phyloP scores from a whole-genome alignment of 2,329 filamentous ascomycete species.

The Aspergillus proliferans region DNA sequence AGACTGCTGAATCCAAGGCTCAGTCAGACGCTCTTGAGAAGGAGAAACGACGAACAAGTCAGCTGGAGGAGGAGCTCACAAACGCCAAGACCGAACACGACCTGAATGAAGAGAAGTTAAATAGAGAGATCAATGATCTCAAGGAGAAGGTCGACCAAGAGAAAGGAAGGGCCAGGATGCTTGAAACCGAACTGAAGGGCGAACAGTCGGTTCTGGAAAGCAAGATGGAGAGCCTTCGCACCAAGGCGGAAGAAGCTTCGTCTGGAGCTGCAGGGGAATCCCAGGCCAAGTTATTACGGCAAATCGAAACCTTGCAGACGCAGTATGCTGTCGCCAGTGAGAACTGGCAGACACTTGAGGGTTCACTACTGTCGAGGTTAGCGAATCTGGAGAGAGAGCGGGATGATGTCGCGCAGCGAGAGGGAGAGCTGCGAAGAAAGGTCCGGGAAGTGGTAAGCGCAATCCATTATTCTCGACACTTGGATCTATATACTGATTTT shows the following conservation, averaged over 20 bases:
- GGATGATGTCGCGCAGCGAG: slow-evolving; percentile 75
- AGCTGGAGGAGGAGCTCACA: slow-evolving; percentile 59
- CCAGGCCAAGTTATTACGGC: slow-evolving; percentile 81
- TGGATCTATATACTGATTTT: neutral
- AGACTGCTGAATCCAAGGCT: slow-evolving; percentile 59
- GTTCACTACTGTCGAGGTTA: slow-evolving; percentile 71
- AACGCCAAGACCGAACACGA: slow-evolving; percentile 68
- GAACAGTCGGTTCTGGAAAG: slow-evolving; percentile 74
- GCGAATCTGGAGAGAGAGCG: slow-evolving; percentile 79
- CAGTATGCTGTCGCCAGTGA: slow-evolving; percentile 92
- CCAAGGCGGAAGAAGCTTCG: slow-evolving; percentile 80
- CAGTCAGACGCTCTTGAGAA: slow-evolving; percentile 62
- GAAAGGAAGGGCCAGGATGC: slow-evolving; percentile 60
- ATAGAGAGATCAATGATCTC: slow-evolving; percentile 63
- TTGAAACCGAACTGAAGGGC: slow-evolving; percentile 72
- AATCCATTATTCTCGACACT: neutral
- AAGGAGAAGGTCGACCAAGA: slow-evolving; percentile 68
- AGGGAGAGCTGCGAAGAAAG: slow-evolving; percentile 83
- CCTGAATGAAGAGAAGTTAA: slow-evolving; percentile 63
- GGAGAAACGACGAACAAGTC: slow-evolving; percentile 52
- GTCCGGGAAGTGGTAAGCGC: slow-evolving; percentile 70
- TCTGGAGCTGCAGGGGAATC: slow-evolving; percentile 75
- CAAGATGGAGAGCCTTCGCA: slow-evolving; percentile 81
- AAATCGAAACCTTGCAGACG: slow-evolving; percentile 91
- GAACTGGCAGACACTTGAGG: slow-evolving; percentile 96